Evolutionary conservation across 257 asterid species (phyloP).

Genomic region (Fraxinus pennsylvanica): DNA sequence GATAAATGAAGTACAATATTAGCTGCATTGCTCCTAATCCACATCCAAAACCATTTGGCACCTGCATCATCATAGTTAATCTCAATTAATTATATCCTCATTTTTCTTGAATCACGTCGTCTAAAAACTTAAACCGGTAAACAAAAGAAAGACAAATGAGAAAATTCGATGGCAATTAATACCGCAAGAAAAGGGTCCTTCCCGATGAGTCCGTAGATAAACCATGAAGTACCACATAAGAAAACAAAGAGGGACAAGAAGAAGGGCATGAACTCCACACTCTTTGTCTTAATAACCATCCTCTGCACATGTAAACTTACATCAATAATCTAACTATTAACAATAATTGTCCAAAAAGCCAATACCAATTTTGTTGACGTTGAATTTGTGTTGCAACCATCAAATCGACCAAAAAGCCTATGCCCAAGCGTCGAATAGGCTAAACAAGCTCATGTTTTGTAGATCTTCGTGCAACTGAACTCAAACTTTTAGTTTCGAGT

Average conservation of each 20-base stretch:
- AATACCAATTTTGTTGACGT: neutral
- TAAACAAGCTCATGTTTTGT: neutral
- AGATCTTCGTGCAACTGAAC: too few species aligned
- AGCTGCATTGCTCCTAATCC: slow-evolving; percentile 76
- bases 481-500: neutral
- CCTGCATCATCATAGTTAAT: slow-evolving; percentile 34
- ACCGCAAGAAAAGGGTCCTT: slow-evolving; percentile 67
- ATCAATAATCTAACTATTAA: neutral
- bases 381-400: neutral
- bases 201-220: slow-evolving; percentile 69
- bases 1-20: slow-evolving; percentile 64
- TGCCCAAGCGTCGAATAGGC: neutral
- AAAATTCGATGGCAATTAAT: slow-evolving; percentile 7
- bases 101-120: neutral
- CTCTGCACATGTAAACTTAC: slow-evolving; percentile 43
- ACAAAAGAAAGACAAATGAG: neutral
- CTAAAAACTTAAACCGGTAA: neutral
- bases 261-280: slow-evolving; percentile 90
- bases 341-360: neutral
- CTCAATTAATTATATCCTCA: neutral
- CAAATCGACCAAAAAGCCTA: neutral
- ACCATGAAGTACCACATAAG: slow-evolving; percentile 79
- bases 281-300: slow-evolving; percentile 70
- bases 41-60: slow-evolving; percentile 78
- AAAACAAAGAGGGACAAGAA: slow-evolving; percentile 67